phyloP scores from a whole-genome alignment of 2,329 filamentous ascomycete species.

The Pleoardoris graminearum region DNA sequence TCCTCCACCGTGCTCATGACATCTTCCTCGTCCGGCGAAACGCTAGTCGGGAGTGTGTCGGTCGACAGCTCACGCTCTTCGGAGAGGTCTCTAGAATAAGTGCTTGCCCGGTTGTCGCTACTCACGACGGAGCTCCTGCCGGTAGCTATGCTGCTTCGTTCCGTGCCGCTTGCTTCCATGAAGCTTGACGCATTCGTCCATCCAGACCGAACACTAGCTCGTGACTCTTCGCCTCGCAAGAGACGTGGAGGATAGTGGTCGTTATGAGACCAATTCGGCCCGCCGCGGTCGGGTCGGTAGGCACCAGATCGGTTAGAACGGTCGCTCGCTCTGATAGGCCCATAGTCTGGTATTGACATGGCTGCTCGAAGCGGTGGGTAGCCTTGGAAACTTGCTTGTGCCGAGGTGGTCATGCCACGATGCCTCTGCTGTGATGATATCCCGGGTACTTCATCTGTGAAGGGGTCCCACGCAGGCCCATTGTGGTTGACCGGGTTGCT shows the following conservation, averaged over 20 bases:
- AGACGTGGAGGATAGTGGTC: constrained; percentile 37
- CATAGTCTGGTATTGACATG: constrained; percentile 45
- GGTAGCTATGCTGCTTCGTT: constrained; percentile 79
- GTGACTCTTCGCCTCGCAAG: constrained; percentile 49
- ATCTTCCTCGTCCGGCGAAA: constrained; percentile 35
- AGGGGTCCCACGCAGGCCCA: constrained; percentile 29
- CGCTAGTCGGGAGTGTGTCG: constrained; percentile 30
- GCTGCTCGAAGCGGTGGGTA: constrained; percentile 37
- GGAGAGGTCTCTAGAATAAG: constrained; percentile 51
- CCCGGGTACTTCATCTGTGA: constrained; percentile 27
- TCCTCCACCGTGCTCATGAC: constrained; percentile 62
- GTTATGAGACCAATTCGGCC: constrained; percentile 41
- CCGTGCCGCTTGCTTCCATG: constrained; percentile 66
- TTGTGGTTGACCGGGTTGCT: constrained; percentile 39
- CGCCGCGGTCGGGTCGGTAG: constrained; percentile 43
- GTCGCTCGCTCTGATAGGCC: constrained; percentile 31
- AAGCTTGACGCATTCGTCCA: constrained; percentile 63
- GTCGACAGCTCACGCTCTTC: constrained; percentile 37
- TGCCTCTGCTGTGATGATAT: constrained; percentile 21
- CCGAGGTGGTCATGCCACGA: constrained; percentile 42
- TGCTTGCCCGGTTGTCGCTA: constrained; percentile 55
- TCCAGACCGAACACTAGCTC: constrained; percentile 63
- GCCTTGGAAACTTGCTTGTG: constrained; percentile 28
- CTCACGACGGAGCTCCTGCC: constrained; percentile 69
- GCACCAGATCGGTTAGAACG: constrained; percentile 39